Conservation (phyloP, 805 yeast species). For the Maudiozyma barnettii region DNA sequence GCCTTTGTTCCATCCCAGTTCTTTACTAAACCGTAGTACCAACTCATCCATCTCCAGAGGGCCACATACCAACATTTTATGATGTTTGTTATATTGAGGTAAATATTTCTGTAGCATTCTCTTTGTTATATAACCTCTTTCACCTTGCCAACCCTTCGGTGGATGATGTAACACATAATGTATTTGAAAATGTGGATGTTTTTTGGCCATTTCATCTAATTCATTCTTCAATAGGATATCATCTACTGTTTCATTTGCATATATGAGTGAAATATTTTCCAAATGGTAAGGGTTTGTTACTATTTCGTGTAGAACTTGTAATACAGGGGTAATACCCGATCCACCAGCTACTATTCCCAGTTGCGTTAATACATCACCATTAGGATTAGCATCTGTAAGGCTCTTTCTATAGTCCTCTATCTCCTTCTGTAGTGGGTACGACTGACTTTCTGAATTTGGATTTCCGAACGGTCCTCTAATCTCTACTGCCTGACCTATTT, state of each 20-base stretch:
- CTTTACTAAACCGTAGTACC: conserved; percentile 41
- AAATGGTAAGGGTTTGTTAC: conserved; percentile 59
- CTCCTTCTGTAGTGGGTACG: not conserved
- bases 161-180: conserved; percentile 50
- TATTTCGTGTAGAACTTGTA: conserved; percentile 64
- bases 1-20: conserved; percentile 48
- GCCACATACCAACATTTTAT: conserved; percentile 62
- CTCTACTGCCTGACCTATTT: conserved; percentile 54
- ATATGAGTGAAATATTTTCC: conserved; percentile 52
- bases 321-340: conserved; percentile 82
- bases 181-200: conserved; percentile 53
- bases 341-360: conserved; percentile 75
- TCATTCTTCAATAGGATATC: conserved; percentile 66
- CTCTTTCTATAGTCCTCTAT: not conserved
- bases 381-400: not conserved
- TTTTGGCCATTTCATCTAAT: conserved; percentile 54
- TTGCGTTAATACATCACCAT: conserved; percentile 29
- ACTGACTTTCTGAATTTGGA: conserved; percentile 36
- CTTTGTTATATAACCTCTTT: conserved; percentile 53
- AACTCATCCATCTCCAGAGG: conserved; percentile 57
- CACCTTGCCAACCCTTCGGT: conserved; percentile 44
- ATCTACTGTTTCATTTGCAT: conserved; percentile 65
- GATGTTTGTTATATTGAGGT: conserved; percentile 39
- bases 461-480: conserved; percentile 76
- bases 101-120: conserved; percentile 45